These are phyloP conservation scores for Pythium dissotocum DNA, from an alignment of 352 stramenopile species.

Conservation along the genomic window DNA sequence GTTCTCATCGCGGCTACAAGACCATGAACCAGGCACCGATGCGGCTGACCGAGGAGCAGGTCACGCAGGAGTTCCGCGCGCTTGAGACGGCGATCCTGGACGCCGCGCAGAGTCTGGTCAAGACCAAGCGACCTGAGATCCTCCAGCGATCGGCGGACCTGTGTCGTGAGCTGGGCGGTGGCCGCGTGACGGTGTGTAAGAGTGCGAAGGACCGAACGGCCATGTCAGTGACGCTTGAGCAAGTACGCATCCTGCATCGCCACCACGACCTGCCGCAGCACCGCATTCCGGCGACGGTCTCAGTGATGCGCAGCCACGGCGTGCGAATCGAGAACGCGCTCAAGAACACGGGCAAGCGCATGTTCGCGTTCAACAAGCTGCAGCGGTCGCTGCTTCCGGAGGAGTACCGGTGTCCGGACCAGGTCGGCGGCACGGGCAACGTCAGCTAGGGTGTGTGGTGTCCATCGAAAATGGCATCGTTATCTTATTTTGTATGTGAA, in stretches of 20 bases:
- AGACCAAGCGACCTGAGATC: conserved; percentile 87
- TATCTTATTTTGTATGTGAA: conserved; percentile 15
- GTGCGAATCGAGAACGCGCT: conserved; percentile 88
- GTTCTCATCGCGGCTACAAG: conserved; percentile 49
- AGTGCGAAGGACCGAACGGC: conserved; percentile 97
- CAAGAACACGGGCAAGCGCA: conserved; percentile 89
- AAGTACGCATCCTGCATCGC: conserved; percentile 86
- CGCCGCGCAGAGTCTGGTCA: conserved; percentile 79
- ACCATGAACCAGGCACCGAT: conserved; percentile 50
- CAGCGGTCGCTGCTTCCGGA: conserved; percentile 86
- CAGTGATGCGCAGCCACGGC: conserved; percentile 86
- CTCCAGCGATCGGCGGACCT: conserved; percentile 79
- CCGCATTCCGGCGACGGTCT: conserved; percentile 77
- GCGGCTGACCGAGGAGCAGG: conserved; percentile 71
- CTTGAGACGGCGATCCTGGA: conserved; percentile 73
- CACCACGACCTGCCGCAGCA: conserved; percentile 80
- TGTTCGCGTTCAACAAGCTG: conserved; percentile 90
- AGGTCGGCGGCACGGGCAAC: conserved; percentile 81
- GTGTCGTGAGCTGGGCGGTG: conserved; percentile 86
- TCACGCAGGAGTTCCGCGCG: conserved; percentile 63
- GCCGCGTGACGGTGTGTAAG: conserved; percentile 95
- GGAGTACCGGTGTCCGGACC: conserved; percentile 85
- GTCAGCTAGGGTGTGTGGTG: conserved; percentile 51
- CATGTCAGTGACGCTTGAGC: conserved; percentile 97
- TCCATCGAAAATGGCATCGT: neutral